These are phyloP conservation scores for Mrakia frigida DNA, from an alignment of 768 basidiomycete species.

Conservation along the genomic window DNA sequence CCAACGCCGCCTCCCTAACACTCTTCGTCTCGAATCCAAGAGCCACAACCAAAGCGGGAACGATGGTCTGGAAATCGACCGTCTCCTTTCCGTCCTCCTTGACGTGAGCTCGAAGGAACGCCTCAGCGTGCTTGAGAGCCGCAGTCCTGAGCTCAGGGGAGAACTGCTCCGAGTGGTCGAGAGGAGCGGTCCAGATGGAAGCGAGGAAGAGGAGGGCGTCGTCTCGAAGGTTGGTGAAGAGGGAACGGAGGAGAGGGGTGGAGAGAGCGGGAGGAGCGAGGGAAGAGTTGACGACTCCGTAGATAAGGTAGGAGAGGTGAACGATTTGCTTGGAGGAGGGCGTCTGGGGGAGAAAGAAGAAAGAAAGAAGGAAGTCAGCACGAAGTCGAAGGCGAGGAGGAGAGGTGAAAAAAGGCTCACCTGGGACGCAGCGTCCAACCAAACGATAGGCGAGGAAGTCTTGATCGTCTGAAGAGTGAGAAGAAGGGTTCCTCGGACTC, in stretches of 20 bases:
- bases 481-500: slow-evolving; percentile 35
- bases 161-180: slow-evolving; percentile 8
- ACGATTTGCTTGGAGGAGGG: slow-evolving; percentile 48
- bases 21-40: slow-evolving; percentile 36
- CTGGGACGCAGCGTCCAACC: slow-evolving; percentile 32
- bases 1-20: slow-evolving; percentile 41
- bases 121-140: slow-evolving; percentile 67
- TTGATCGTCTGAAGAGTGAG: slow-evolving; percentile 35
- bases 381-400: background rate
- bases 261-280: slow-evolving; percentile 53
- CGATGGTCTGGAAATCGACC: slow-evolving; percentile 46
- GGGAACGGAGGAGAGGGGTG: slow-evolving; percentile 54
- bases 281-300: slow-evolving; percentile 60
- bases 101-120: slow-evolving; percentile 71
- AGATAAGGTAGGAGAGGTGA: slow-evolving; percentile 60
- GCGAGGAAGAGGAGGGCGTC: slow-evolving; percentile 75
- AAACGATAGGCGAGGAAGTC: slow-evolving; percentile 29
- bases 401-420: background rate
- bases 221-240: slow-evolving; percentile 65
- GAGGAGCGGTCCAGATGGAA: slow-evolving; percentile 54
- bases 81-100: slow-evolving; percentile 49
- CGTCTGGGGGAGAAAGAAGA: background rate
- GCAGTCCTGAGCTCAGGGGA: slow-evolving; percentile 47
- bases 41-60: slow-evolving; percentile 42
- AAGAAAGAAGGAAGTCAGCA: background rate